Conservation (phyloP, 768 basidiomycete genomes). For the Boletus subcaerulescens region DNA sequence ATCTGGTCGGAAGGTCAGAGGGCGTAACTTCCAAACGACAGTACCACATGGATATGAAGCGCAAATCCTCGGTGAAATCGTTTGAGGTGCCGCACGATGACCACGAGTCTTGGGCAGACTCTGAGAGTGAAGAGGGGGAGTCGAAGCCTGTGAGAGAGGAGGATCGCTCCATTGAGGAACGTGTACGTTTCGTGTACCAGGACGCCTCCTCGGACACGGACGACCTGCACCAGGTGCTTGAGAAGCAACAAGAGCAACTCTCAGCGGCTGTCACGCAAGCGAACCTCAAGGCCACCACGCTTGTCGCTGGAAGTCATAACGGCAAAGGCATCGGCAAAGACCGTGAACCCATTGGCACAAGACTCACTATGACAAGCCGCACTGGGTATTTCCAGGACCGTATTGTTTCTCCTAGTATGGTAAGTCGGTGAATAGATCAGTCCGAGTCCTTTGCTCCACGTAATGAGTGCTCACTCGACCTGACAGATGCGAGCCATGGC, state of each 20-base stretch:
- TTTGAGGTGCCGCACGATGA: slow-evolving; percentile 36
- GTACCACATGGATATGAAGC: slow-evolving; percentile 25
- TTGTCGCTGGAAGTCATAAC: slow-evolving; percentile 31
- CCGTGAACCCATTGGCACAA: slow-evolving; percentile 72
- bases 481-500: slow-evolving; percentile 99
- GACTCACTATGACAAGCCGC: slow-evolving; percentile 92
- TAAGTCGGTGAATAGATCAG: slow-evolving; percentile 39
- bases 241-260: slow-evolving; percentile 51
- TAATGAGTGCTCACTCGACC: slow-evolving; percentile 7
- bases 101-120: slow-evolving; percentile 51
- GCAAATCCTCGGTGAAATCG: slow-evolving; percentile 28
- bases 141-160: slow-evolving; percentile 53
- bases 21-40: slow-evolving; percentile 12
- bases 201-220: slow-evolving; percentile 14
- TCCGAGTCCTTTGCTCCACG: background rate
- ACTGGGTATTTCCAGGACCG: slow-evolving; percentile 93
- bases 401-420: slow-evolving; percentile 95
- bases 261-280: slow-evolving; percentile 51
- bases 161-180: slow-evolving; percentile 71
- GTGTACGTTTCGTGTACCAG: slow-evolving; percentile 60
- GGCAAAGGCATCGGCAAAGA: slow-evolving; percentile 32
- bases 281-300: slow-evolving; percentile 42
- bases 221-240: slow-evolving; percentile 27
- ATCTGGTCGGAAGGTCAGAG: slow-evolving; percentile 42
- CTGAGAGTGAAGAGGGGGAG: slow-evolving; percentile 50